These are phyloP conservation scores for Leishmania arabica DNA, from an alignment of 208 protist genomes.

Conservation along the genomic window DNA sequence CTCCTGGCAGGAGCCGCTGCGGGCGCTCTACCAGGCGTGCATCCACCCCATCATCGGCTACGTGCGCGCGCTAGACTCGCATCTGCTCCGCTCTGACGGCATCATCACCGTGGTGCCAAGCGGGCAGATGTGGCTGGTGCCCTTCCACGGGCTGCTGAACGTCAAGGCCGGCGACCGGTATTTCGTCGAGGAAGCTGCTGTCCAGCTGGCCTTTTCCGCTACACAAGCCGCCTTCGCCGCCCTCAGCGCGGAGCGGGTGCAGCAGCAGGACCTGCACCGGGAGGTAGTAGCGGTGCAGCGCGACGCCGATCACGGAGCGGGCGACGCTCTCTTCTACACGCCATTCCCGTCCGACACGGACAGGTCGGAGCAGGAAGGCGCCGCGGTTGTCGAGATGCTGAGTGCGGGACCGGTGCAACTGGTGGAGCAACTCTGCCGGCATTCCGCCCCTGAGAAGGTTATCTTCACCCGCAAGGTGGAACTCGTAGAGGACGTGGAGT, in stretches of 20 bases:
- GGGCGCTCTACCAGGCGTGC: conserved; percentile 80
- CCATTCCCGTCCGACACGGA: conserved; percentile 62
- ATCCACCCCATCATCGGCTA: conserved; percentile 89
- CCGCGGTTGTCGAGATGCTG: conserved; percentile 45
- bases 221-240: conserved; percentile 76
- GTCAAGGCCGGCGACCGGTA: conserved; percentile 59
- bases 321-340: conserved; percentile 32
- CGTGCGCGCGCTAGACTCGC: conserved; percentile 60
- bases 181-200: conserved; percentile 77
- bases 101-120: conserved; percentile 87
- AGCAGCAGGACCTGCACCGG: conserved; percentile 57
- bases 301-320: conserved; percentile 28
- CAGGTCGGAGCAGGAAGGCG: conserved; percentile 68
- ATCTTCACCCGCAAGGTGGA: conserved; percentile 45
- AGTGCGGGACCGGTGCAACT: conserved; percentile 15
- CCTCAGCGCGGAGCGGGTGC: conserved; percentile 62
- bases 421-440: conserved; percentile 14
- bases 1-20: conserved; percentile 85
- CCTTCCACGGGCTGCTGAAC: conserved; percentile 88
- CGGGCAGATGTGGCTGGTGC: conserved; percentile 76
- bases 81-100: conserved; percentile 46
- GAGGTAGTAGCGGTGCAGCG: conserved; percentile 71
- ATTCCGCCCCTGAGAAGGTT: conserved; percentile 1
- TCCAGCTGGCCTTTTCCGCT: conserved; percentile 86
- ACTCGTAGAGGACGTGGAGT: conserved; percentile 55